Percentiles rank a stretch among this genome's conserved stretches.
phyloP scores from a whole-genome alignment of 768 basidiomycete species.

The Amyloporia xantha region DNA sequence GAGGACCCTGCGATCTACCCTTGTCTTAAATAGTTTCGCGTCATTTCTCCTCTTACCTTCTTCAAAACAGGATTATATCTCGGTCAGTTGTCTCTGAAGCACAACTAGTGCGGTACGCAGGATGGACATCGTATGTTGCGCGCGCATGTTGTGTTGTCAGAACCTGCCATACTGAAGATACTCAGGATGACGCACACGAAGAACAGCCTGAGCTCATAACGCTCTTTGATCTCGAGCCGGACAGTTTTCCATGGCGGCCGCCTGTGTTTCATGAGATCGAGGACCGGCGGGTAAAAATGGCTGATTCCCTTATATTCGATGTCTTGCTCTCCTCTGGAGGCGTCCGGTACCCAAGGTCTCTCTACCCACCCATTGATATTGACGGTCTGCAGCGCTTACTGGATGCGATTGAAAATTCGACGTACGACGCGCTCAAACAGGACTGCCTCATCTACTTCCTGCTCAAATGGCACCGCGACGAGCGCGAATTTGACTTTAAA shows the following conservation, averaged over 20 bases:
- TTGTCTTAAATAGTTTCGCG: too few relatives aligned
- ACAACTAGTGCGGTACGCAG: too few relatives aligned
- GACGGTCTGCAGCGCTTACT: conserved; percentile 50
- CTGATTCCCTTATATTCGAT: conserved; percentile 67
- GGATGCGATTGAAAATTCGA: conserved; percentile 50
- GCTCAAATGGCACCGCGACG: conserved; percentile 72
- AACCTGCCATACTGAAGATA: too few relatives aligned
- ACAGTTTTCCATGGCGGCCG: conserved; percentile 54
- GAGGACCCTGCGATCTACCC: too few relatives aligned
- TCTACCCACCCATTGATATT: conserved; percentile 64
- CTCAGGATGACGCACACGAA: neutral
- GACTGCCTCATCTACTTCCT: conserved; percentile 78
- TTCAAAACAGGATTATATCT: too few relatives aligned
- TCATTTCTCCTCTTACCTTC: too few relatives aligned
- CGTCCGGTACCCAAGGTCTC: conserved; percentile 44
- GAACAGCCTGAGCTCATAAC: neutral
- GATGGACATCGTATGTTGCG: too few relatives aligned
- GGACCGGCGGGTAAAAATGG: conserved; percentile 51
- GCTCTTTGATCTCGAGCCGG: conserved; percentile 45
- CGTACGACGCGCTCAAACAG: conserved; percentile 72
- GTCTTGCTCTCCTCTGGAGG: conserved; percentile 62
- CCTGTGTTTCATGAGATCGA: conserved; percentile 52
- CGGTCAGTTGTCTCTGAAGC: too few relatives aligned
- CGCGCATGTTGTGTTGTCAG: too few relatives aligned
- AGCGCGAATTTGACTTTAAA: conserved; percentile 44